A percentile compares a stretch with the other conserved stretches of the same genome.
These are phyloP conservation scores for Pyropia yezoensis DNA, from an alignment of 23 red algal genomes.

Conservation along the genomic window DNA sequence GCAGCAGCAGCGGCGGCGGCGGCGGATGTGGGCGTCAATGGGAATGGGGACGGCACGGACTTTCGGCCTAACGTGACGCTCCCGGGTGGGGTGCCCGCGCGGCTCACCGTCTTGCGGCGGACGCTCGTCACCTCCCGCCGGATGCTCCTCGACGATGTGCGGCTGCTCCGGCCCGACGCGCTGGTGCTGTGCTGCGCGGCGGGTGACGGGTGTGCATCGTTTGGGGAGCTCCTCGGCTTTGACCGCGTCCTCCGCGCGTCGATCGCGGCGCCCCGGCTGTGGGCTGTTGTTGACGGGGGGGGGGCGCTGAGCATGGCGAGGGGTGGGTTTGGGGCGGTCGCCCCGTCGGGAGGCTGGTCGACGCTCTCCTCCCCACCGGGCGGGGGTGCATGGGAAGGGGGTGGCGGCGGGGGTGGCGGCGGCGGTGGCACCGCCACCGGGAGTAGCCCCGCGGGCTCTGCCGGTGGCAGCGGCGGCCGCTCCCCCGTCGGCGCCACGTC, in stretches of 20 bases:
- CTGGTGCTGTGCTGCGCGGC: constrained; percentile 56
- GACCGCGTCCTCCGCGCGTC: constrained; percentile 54
- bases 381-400: no score
- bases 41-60: constrained; percentile 57
- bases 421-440: background rate
- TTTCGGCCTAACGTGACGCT: constrained; percentile 45
- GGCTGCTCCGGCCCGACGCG: constrained; percentile 53
- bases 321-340: no score
- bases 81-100: constrained; percentile 25
- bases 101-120: constrained; percentile 43
- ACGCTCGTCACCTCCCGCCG: constrained; percentile 42
- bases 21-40: constrained; percentile 3
- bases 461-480: background rate
- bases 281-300: constrained; percentile 19
- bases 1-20: no score
- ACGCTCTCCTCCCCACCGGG: no score
- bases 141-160: constrained; percentile 69
- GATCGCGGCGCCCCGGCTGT: constrained; percentile 44
- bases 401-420: constrained; percentile 15
- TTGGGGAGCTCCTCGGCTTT: constrained; percentile 38
- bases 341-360: no score
- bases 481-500: background rate
- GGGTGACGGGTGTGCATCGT: constrained; percentile 23
- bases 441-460: background rate
- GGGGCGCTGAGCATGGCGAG: no score